phyloP scores from a whole-genome alignment of 2,329 filamentous ascomycete species.

The Xylariaceae sp. region DNA sequence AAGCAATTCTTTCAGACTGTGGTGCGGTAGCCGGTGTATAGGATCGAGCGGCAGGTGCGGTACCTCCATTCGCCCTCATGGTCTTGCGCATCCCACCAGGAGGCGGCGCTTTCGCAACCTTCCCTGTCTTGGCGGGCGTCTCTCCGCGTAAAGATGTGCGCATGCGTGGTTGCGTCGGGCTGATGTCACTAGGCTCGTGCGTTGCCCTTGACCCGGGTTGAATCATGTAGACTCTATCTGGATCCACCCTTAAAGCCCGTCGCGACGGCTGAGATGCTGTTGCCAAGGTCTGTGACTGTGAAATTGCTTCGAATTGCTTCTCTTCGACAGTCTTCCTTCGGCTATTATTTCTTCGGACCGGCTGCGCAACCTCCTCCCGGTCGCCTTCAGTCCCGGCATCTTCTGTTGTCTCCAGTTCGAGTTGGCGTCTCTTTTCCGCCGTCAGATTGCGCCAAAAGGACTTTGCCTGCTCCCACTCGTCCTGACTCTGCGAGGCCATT shows the following conservation, averaged over 20 bases:
- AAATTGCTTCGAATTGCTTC: too few species aligned
- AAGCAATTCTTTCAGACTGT: too few species aligned
- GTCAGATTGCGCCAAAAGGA: slow-evolving; percentile 63
- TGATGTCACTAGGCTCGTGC: slow-evolving; percentile 12
- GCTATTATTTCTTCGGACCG: slow-evolving; percentile 21
- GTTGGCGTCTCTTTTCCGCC: slow-evolving; percentile 52
- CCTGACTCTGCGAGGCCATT: too few species aligned
- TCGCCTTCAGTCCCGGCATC: slow-evolving; percentile 43
- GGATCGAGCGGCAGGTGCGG: not conserved
- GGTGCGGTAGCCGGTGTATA: not conserved
- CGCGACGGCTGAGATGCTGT: too few species aligned
- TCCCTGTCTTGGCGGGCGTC: slow-evolving; percentile 15
- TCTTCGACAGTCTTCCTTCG: slow-evolving; percentile 33
- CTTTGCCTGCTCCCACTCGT: slow-evolving; percentile 62
- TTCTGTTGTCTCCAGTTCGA: slow-evolving; percentile 50
- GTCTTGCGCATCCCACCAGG: slow-evolving; percentile 23
- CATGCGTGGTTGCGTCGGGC: slow-evolving; percentile 23
- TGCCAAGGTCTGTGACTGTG: too few species aligned
- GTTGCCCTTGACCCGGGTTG: slow-evolving; percentile 22
- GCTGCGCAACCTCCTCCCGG: slow-evolving; percentile 26
- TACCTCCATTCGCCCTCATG: slow-evolving; percentile 13
- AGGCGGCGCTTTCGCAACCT: too few species aligned
- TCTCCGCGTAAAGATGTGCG: slow-evolving; percentile 40
- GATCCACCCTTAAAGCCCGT: too few species aligned
- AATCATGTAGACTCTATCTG: slow-evolving; percentile 12